Base-by-base conservation (phyloP, 495 filamentous ascomycete genomes). In the Jackrogersella multiformis region DNA sequence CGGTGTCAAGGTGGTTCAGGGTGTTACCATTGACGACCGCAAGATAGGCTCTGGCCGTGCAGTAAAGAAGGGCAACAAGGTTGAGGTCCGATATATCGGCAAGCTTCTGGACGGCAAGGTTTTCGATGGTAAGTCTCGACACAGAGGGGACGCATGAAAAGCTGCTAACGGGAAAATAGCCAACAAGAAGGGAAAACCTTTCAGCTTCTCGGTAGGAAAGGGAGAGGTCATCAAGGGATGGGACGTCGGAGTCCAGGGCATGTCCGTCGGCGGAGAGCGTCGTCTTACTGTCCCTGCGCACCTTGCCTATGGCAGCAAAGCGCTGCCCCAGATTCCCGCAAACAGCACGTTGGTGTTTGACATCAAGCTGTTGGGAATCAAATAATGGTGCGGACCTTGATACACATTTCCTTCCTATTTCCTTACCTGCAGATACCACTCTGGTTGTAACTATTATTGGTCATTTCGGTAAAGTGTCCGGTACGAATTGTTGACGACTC, bases 211-310 rank as follows among this genome's bases (percentile, higher is more conserved):
- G 79, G 85, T 97, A 49, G 95, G 96, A 67, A 87, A 86, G 76
- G 93, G 93, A 60, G 92, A 97, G 74, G 95, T 99, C 68, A 98
- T 99, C 82, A 94, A 96, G 85, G 95, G 95, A 69, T 97, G 94
- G 95, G 96, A 99, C 75, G 87, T 97, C 64, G 95, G 95, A 77
- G 80, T 99, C 65, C 85, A 84, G 59, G 95, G 95, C 75, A 97
- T 99, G 93, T 81, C 89, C 54, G 87, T 91, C 59, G 93, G 95
- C 77, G 93, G 92, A 61, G 96, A 98, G 85, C 92, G 95, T 66
- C 87, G 95, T 53, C 86, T 99, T 73, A 91, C 85, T 52, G 91
- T 99, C 72, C 95, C 95, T 36, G 83, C 95, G 15, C 78, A 89
- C 59, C 84, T 92, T 16, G 96, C 88, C 57, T 98, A 99, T 76